Evolutionary conservation across 306 rosid genomes (phyloP).

Genomic region (Sicyos edulis): DNA sequence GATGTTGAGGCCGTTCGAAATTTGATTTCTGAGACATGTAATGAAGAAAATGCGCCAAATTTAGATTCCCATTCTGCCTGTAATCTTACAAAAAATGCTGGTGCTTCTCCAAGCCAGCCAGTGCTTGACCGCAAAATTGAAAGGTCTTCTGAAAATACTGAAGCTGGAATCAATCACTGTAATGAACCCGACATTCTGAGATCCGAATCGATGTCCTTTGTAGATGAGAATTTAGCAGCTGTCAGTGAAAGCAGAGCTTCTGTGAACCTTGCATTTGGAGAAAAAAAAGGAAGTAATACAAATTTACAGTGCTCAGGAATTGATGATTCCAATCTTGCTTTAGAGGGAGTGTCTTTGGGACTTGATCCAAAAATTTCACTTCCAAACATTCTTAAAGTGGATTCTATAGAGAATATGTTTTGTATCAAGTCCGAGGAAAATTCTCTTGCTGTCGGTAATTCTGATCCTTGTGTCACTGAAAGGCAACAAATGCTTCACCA

Average conservation of each 20-base stretch:
- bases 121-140: conserved; percentile 24
- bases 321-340: conserved; percentile 30
- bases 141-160: conserved; percentile 22
- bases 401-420: conserved; percentile 31
- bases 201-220: conserved; percentile 26
- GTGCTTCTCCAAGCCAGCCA: conserved; percentile 29
- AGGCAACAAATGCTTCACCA: conserved; percentile 37
- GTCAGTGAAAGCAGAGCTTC: conserved; percentile 31
- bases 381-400: conserved; percentile 28
- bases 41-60: conserved; percentile 28
- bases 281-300: conserved; percentile 23
- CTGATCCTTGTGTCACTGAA: conserved; percentile 31
- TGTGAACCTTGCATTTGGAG: conserved; percentile 29
- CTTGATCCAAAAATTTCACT: conserved; percentile 37
- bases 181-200: conserved; percentile 28
- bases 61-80: conserved; percentile 30
- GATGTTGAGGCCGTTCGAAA: conserved; percentile 25
- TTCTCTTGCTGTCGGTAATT: conserved; percentile 32
- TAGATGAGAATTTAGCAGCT: conserved; percentile 31
- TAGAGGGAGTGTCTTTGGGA: conserved; percentile 42
- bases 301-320: conserved; percentile 33
- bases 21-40: conserved; percentile 33
- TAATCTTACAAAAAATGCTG: conserved; percentile 21
- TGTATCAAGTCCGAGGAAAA: conserved; percentile 25
- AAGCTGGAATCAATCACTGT: conserved; percentile 30